Evolutionary conservation across 192 early-diverging fungal species (phyloP).

Genomic region (Piromyces finnis): DNA sequence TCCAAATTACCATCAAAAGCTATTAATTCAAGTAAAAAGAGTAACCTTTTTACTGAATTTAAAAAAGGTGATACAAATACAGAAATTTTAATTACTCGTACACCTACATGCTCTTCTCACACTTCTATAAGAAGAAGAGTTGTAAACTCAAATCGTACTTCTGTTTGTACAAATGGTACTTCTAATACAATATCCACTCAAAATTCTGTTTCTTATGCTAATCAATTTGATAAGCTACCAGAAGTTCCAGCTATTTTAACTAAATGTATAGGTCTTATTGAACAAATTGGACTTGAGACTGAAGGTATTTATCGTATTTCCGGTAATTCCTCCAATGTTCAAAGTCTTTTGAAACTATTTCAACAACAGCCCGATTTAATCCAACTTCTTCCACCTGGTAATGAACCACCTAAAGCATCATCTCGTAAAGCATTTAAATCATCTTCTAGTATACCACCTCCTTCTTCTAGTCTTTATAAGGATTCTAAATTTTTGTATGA

Average conservation of each 20-base stretch:
- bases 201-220: conserved; percentile 2
- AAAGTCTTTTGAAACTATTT: conserved; percentile 16
- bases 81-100: neutral
- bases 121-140: conserved; percentile 16
- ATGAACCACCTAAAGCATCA: conserved; percentile 1
- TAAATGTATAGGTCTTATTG: conserved; percentile 25
- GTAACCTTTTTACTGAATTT: neutral
- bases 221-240: conserved; percentile 4
- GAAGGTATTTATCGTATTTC: conserved; percentile 31
- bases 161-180: conserved; percentile 7
- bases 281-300: conserved; percentile 25
- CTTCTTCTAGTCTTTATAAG: neutral
- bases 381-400: conserved; percentile 11
- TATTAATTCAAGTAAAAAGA: neutral
- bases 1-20: neutral
- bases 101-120: neutral
- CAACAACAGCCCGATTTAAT: conserved; percentile 13
- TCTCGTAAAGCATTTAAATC: neutral
- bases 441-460: neutral
- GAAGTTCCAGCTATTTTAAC: conserved; percentile 18
- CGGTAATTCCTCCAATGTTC: conserved; percentile 16
- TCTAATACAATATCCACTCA: conserved; percentile 10
- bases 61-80: neutral
- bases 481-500: conserved; percentile 16
- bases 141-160: conserved; percentile 5